Percentiles rank a stretch among this genome's conserved stretches.
Conservation (phyloP, 2,329 filamentous ascomycete genomes). For the Nigrospora oryzae region DNA sequence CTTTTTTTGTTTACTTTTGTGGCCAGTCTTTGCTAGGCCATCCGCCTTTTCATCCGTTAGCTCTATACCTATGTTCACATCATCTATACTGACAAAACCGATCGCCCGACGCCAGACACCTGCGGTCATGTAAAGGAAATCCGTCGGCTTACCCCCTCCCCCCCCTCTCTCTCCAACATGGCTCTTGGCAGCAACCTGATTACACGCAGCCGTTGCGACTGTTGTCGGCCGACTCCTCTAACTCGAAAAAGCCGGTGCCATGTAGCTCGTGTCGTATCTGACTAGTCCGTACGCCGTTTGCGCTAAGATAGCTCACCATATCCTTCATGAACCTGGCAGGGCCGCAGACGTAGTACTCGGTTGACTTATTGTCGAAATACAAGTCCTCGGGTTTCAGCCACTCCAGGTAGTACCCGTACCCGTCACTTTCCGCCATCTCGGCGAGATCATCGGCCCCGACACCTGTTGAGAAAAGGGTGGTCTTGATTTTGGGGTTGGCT, state of each 20-base stretch:
- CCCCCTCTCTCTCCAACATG: too few relatives aligned
- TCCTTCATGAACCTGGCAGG: constrained; percentile 47
- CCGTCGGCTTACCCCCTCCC: too few relatives aligned
- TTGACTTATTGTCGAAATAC: constrained; percentile 31
- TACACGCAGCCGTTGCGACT: too few relatives aligned
- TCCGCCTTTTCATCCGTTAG: too few relatives aligned
- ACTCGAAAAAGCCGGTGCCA: constrained; percentile 4
- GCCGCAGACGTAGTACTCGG: constrained; percentile 47
- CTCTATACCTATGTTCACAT: too few relatives aligned
- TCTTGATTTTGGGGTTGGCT: constrained; percentile 23
- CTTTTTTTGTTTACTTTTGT: too few relatives aligned
- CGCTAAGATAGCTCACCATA: constrained; percentile 32
- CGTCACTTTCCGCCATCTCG: constrained; percentile 34
- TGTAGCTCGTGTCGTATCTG: constrained; percentile 6
- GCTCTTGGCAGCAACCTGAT: too few relatives aligned
- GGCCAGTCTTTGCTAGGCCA: too few relatives aligned
- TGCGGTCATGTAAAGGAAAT: too few relatives aligned
- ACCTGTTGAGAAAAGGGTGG: constrained; percentile 41
- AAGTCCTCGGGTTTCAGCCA: constrained; percentile 34
- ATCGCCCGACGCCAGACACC: too few relatives aligned
- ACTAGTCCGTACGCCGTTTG: constrained; percentile 24
- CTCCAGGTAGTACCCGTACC: constrained; percentile 36
- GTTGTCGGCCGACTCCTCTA: background rate
- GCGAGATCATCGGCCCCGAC: constrained; percentile 34
- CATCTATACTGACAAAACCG: too few relatives aligned